These are phyloP conservation scores for Apiotrichum akiyoshidainum DNA, from an alignment of 1,284 basidiomycete genomes.

Conservation along the genomic window DNA sequence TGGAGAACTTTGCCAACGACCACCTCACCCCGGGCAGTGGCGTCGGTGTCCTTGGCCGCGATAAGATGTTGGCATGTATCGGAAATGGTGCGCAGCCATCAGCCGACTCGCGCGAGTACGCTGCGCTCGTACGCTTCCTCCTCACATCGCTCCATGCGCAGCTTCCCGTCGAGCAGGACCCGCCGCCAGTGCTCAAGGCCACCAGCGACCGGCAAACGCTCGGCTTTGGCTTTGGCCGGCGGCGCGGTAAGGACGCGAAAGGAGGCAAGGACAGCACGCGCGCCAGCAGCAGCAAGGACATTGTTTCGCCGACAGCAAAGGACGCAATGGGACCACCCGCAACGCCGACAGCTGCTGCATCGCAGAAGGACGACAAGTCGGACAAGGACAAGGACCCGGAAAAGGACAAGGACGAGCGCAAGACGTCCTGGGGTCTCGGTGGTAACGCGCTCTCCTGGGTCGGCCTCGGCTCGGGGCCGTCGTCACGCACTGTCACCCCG, in stretches of 20 bases:
- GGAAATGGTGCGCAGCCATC: neutral
- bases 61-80: neutral
- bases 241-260: neutral
- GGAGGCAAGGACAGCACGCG: neutral
- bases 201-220: slow-evolving; percentile 18
- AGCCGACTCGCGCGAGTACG: neutral
- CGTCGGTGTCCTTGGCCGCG: neutral
- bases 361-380: neutral
- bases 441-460: slow-evolving; percentile 13
- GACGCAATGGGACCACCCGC: neutral
- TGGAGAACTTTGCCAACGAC: neutral
- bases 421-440: neutral
- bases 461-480: slow-evolving; percentile 7
- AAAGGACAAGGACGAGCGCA: neutral
- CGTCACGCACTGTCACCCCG: slow-evolving; percentile 4
- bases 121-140: slow-evolving; percentile 28
- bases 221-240: slow-evolving; percentile 25
- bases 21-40: neutral
- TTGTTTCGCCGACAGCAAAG: no score
- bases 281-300: slow-evolving; percentile 1
- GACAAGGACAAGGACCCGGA: neutral
- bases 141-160: slow-evolving; percentile 20
- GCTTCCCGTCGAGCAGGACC: neutral
- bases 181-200: neutral
- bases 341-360: slow-evolving; percentile 15